Conservation (phyloP, 2,329 filamentous ascomycete species). For the Hypoxylon sp. region DNA sequence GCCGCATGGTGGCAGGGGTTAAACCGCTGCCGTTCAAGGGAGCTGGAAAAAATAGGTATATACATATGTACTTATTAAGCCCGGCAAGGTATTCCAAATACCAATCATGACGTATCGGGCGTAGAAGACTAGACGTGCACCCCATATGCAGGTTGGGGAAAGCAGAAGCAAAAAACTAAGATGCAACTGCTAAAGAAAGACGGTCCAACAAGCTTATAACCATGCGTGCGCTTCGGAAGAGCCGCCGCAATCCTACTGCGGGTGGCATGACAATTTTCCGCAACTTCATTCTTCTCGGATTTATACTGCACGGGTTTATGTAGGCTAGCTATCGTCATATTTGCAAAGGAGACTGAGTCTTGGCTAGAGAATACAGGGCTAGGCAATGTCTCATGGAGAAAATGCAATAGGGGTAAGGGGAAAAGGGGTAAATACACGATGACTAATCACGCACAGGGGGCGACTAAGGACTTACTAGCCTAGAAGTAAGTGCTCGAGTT, state of each 20-base stretch:
- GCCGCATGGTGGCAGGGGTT: conserved; percentile 2
- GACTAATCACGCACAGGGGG: neutral
- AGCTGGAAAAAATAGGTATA: neutral
- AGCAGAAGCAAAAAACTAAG: conserved; percentile 1
- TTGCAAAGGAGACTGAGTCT: neutral
- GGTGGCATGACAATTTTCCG: conserved; percentile 6
- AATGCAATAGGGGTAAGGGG: neutral
- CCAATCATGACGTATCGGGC: neutral
- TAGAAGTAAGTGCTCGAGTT: too few relatives aligned
- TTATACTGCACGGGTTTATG: neutral
- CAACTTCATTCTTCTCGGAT: neutral
- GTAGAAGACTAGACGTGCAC: conserved; percentile 3
- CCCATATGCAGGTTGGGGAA: conserved; percentile 6
- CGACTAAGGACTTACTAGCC: too few relatives aligned
- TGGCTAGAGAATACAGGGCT: neutral
- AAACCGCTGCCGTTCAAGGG: neutral
- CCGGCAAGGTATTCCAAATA: conserved; percentile 33
- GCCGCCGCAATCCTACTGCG: conserved; percentile 18
- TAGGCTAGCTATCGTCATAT: too few relatives aligned
- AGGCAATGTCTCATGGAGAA: neutral
- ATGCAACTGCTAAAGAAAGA: neutral
- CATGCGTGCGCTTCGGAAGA: conserved; percentile 17
- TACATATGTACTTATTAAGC: neutral
- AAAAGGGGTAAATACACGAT: neutral
- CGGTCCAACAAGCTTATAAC: neutral